Conservation (phyloP, 768 basidiomycete species). For the Psilocybe tampanensis region DNA sequence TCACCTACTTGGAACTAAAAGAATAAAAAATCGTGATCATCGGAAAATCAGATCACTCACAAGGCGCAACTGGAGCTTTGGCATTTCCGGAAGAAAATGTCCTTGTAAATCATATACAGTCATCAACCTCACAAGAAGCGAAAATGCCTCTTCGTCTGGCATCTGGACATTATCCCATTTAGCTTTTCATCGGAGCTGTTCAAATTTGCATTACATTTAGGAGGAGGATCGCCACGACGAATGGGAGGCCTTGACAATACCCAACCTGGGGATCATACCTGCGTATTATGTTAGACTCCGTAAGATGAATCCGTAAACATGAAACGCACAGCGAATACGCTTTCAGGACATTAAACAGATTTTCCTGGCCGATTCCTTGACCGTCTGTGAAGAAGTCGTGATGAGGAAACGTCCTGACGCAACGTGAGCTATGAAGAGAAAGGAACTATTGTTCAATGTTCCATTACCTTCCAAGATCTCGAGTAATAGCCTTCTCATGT, state of each 20-base stretch:
- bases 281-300: neutral
- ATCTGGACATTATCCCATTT: conserved; percentile 58
- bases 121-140: conserved; percentile 92
- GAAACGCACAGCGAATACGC: conserved; percentile 86
- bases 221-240: conserved; percentile 91
- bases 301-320: neutral
- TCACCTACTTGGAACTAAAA: conserved; percentile 26
- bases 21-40: neutral
- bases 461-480: conserved; percentile 82
- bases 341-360: conserved; percentile 96
- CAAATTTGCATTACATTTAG: conserved; percentile 67
- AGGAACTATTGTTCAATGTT: conserved; percentile 11
- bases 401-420: conserved; percentile 86
- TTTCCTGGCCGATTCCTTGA: conserved; percentile 95
- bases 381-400: conserved; percentile 96
- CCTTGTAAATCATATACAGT: conserved; percentile 94
- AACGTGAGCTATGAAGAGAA: conserved; percentile 1
- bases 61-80: conserved; percentile 90
- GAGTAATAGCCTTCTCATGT: conserved; percentile 92
- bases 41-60: conserved; percentile 40
- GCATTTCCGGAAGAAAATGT: conserved; percentile 99
- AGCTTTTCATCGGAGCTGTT: neutral
- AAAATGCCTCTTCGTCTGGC: conserved; percentile 99
- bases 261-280: conserved; percentile 93
- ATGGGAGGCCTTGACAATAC: conserved; percentile 97